Conservation (phyloP, 2,329 filamentous ascomycete species). For the Coniochaeta sp. region DNA sequence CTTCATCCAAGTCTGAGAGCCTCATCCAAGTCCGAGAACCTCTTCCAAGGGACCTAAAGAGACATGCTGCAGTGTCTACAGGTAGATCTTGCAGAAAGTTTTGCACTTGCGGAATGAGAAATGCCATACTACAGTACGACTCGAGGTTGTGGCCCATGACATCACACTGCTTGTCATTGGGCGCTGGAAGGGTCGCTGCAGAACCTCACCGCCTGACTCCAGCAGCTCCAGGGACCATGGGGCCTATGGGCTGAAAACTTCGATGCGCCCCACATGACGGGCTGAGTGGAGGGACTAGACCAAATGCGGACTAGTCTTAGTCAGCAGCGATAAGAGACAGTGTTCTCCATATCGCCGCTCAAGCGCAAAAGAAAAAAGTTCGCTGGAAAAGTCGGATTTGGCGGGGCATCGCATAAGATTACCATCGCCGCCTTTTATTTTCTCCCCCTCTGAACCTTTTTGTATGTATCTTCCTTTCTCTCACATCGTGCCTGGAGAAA, state of each 20-base stretch:
- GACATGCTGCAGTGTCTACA: too few relatives aligned
- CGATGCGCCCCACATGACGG: background rate
- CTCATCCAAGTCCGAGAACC: too few relatives aligned
- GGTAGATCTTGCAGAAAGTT: too few relatives aligned
- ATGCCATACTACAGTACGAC: too few relatives aligned
- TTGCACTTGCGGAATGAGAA: too few relatives aligned
- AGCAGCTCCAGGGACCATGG: too few relatives aligned
- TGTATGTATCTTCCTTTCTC: background rate
- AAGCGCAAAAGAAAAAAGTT: background rate
- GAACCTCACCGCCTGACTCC: too few relatives aligned
- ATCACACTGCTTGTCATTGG: background rate
- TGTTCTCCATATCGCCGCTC: slow-evolving; percentile 1
- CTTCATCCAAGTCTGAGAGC: too few relatives aligned
- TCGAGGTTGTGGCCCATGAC: background rate
- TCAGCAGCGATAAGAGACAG: slow-evolving; percentile 2
- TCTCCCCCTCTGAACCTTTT: background rate
- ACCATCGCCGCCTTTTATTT: slow-evolving; percentile 1
- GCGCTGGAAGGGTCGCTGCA: too few relatives aligned
- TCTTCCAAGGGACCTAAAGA: too few relatives aligned
- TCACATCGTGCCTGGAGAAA: background rate
- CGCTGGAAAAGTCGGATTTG: slow-evolving; percentile 1
- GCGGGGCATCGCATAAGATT: slow-evolving; percentile 1
- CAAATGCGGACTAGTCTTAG: background rate
- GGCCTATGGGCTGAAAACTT: too few relatives aligned
- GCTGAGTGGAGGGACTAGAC: background rate